Evolutionary conservation across 371 early-diverging fungal species (phyloP), one percentile per base, ranked within the genome.

Genomic region (Mortierella sp.): DNA sequence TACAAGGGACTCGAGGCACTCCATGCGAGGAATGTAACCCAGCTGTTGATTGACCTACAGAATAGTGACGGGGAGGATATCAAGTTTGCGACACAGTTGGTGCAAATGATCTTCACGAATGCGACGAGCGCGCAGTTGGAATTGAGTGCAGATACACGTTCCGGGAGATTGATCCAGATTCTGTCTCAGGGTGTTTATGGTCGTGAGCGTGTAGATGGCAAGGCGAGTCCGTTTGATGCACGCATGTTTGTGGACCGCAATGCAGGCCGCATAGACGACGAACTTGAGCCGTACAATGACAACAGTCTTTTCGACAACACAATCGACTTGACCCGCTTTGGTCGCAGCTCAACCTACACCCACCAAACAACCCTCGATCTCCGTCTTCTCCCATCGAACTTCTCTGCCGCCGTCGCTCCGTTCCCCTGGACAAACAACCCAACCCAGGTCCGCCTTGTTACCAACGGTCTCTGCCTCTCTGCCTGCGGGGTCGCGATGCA

Each of bases 371-470:
- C 70, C 44, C 42, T 70, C n/a, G n/a, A 4, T 6, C 3, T 42
- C 45, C 13, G 10, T 5, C 5, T 44, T 14, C n/a, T 70, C 44
- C n/a, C 44, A 0, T 9, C 38, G 24, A 31, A 16, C 21, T 6
- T 31, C 4, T 8, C 31, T 38, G 13, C 38, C 4, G 47, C 21
- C 34, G 34, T 73, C 16, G 2, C 50, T 3, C 3, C 9, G 2
- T 73, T 73, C 73, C 54, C 55, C 3, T 73, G 73, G 73, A 52
- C 57, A 14, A 73, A 73, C 54, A 55, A 73, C 24, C 38, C 73
- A 31, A 21, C 47, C 6, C 13, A 24, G 28, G 38, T 73, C 73
- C 28, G 54, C 13, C 9, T 73, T 34, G 6, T 73, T 31, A 55
- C 55, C 73, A 52, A 73, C 24, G 73, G 73, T 28, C 73, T 34